Evolutionary conservation across 306 rosid genomes (phyloP).

Genomic region (Vigna radiata): DNA sequence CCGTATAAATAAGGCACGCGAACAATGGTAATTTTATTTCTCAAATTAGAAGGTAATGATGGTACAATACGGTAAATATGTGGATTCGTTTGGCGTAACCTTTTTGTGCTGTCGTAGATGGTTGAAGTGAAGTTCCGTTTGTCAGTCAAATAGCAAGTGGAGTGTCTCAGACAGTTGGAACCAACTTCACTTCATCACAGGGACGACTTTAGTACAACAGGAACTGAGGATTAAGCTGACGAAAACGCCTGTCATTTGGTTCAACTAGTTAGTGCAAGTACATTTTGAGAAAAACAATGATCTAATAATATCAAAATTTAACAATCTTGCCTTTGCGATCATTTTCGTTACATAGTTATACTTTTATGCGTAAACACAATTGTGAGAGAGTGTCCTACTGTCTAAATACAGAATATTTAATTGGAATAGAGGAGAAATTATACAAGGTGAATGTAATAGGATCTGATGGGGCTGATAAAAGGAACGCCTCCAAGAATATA

Average conservation of each 20-base stretch:
- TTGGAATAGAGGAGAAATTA: conserved; percentile 45
- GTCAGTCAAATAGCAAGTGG: background rate
- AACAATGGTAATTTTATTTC: conserved; percentile 5
- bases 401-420: conserved; percentile 43
- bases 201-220: background rate
- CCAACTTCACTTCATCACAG: background rate
- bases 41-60: background rate
- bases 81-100: background rate
- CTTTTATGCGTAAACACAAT: conserved; percentile 41
- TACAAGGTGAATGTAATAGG: conserved; percentile 43
- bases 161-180: background rate
- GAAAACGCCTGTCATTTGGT: background rate
- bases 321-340: background rate
- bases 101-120: background rate
- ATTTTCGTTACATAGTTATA: no score
- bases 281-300: no score
- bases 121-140: background rate
- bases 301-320: background rate
- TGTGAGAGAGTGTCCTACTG: conserved; percentile 34
- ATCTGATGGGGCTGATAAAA: conserved; percentile 53
- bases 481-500: conserved; percentile 52
- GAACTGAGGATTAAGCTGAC: background rate
- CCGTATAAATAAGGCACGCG: background rate
- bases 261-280: background rate
- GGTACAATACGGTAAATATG: background rate